Evolutionary conservation across 345 rosid species (phyloP), one percentile per base, ranked within the genome.

Genomic region (Gossypium turneri): DNA sequence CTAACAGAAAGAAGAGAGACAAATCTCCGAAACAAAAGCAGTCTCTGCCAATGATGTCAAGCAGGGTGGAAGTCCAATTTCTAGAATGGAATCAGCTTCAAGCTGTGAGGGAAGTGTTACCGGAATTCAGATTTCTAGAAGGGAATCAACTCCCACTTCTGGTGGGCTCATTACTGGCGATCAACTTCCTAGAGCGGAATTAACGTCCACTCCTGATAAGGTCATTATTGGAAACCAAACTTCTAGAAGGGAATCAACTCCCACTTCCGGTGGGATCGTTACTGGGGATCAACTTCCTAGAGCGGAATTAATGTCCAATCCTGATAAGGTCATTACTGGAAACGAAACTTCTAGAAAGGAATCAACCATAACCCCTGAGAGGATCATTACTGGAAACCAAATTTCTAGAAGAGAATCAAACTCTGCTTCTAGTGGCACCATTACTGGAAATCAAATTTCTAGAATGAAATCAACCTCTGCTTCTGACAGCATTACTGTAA

Each of bases 1-100:
- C 78, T 48, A 71, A 76, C 86, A 92, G 97, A 82, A 77, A 79
- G 94, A 69, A 81, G 91, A 86, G 71, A 89, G 85, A 69, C 92
- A 88, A 75, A 79, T 84, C 79, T 86, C 89, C 57, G 86, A 85
- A 67, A 88, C 86, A 80, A 84, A 85, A 55, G 22, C 78, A 44
- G 57, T 60, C 34, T 79, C 83, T 77, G 69, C 78, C 29, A 77
- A 56, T 82, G 81, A 83, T 65, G 77, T 17, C 68, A 89, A 88
- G 2, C 13, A 3, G 53, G 58, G 60, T 0, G 19, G 17, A 61
- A 64, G 29, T 48, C 78, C 15, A 48, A 73, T n/a, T 61, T 73
- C 67, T 44, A 59, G 43, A 45, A 47, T 2, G 11, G 52, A 73
- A 34, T 20, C 55, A 48, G 64, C 77, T 19, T 55, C 71, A 52